Conservation (phyloP, 306 rosid species). For the Cajanus cajan region DNA sequence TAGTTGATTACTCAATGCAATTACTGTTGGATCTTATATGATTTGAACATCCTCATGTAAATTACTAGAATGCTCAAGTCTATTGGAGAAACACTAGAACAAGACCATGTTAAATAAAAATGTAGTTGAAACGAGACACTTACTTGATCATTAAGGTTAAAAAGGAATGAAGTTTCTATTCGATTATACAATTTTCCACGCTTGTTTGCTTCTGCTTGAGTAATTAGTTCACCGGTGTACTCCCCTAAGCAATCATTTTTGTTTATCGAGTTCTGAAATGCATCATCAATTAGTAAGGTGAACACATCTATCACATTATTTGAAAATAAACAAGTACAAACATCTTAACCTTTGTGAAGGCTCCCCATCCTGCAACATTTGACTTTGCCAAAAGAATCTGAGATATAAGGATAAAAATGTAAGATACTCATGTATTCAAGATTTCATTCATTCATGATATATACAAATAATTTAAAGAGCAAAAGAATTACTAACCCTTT, state of each 20-base stretch:
- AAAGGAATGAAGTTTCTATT: slow-evolving; percentile 73
- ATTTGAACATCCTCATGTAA: background rate
- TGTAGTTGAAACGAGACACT: slow-evolving; percentile 1
- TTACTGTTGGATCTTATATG: too few species aligned
- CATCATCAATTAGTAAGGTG: slow-evolving; percentile 32
- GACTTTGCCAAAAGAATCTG: slow-evolving; percentile 84
- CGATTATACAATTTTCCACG: slow-evolving; percentile 87
- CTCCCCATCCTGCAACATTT: slow-evolving; percentile 95
- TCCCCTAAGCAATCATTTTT: slow-evolving; percentile 88
- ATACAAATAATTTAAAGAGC: background rate
- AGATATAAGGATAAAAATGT: slow-evolving; percentile 10
- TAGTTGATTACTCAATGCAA: too few species aligned
- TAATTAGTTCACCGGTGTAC: slow-evolving; percentile 80
- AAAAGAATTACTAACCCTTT: slow-evolving; percentile 53
- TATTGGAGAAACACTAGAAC: background rate
- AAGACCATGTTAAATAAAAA: background rate
- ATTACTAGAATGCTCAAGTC: background rate
- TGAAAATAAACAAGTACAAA: background rate
- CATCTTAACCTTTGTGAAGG: slow-evolving; percentile 70
- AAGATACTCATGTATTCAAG: slow-evolving; percentile 12
- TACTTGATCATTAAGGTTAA: slow-evolving; percentile 82
- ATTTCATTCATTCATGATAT: background rate
- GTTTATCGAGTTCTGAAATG: slow-evolving; percentile 69
- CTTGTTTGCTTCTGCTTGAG: slow-evolving; percentile 72
- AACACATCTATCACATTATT: background rate